Evolutionary conservation across 2,329 filamentous ascomycete species (phyloP).

Genomic region (Aspergillus novofumigatus): DNA sequence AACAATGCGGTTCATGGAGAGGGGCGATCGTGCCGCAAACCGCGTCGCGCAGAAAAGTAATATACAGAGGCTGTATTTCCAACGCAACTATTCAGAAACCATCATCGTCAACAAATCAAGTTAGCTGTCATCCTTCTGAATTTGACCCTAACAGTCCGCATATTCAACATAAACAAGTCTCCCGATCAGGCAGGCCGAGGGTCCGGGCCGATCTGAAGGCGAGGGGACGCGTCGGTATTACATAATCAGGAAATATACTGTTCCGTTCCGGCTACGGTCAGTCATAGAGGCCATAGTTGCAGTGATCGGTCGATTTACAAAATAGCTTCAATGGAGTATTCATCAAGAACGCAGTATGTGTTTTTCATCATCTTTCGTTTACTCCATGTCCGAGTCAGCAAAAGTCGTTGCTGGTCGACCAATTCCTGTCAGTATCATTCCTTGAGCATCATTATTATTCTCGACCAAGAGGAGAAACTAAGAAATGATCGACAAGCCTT

Average conservation of each 20-base stretch:
- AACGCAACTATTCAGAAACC: slow-evolving; percentile 4
- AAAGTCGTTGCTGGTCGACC: background rate
- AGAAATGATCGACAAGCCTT: slow-evolving; percentile 7
- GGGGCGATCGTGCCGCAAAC: slow-evolving; percentile 2
- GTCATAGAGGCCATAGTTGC: slow-evolving; percentile 1
- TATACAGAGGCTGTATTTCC: slow-evolving; percentile 2
- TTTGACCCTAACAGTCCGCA: background rate
- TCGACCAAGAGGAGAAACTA: background rate
- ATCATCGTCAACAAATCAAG: slow-evolving; percentile 9
- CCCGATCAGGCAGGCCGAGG: slow-evolving; percentile 29
- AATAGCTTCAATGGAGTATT: background rate
- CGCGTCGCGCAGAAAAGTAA: slow-evolving; percentile 1
- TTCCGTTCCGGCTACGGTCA: slow-evolving; percentile 4
- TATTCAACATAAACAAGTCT: slow-evolving; percentile 31
- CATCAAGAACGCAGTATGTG: background rate
- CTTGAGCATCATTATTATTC: background rate
- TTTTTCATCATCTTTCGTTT: background rate
- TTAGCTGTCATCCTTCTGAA: background rate
- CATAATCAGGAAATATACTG: slow-evolving; percentile 9
- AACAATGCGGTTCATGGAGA: slow-evolving; percentile 9
- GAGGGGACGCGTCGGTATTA: slow-evolving; percentile 11
- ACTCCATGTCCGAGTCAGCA: background rate
- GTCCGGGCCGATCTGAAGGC: slow-evolving; percentile 4
- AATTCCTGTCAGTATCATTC: background rate
- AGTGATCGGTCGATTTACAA: background rate